Evolutionary conservation across 2,329 filamentous ascomycete species (phyloP).

Genomic region (Pseudogymnoascus sp.): DNA sequence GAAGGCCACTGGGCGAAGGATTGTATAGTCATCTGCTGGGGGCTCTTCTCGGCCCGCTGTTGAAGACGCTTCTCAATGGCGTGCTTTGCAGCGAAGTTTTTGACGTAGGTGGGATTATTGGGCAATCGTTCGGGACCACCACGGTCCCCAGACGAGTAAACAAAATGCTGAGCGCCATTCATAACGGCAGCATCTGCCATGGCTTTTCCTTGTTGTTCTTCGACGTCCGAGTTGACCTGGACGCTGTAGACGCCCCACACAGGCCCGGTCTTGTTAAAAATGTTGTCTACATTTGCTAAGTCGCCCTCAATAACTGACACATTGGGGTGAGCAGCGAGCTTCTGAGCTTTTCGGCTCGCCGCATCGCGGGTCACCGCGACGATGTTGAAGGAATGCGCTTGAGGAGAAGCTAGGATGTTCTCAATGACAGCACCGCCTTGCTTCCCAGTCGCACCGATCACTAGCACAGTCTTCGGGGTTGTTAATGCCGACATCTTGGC

Average conservation of each 20-base stretch:
- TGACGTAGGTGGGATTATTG: conserved; percentile 43
- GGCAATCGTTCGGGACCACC: conserved; percentile 40
- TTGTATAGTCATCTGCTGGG: conserved; percentile 40
- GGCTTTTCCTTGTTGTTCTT: conserved; percentile 46
- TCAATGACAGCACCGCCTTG: conserved; percentile 25
- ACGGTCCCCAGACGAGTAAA: conserved; percentile 54
- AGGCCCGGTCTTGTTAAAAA: conserved; percentile 40
- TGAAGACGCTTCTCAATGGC: conserved; percentile 51
- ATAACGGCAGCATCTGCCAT: conserved; percentile 47
- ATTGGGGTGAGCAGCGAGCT: conserved; percentile 35
- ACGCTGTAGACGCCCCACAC: conserved; percentile 56
- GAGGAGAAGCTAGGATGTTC: conserved; percentile 13
- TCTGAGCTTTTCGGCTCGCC: conserved; percentile 40
- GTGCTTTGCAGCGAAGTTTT: conserved; percentile 53
- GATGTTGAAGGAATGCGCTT: conserved; percentile 8
- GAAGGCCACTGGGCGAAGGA: conserved; percentile 46
- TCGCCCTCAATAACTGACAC: conserved; percentile 51
- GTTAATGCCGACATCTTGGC: neutral
- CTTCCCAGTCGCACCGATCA: conserved; percentile 27
- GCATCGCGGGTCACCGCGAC: conserved; percentile 51
- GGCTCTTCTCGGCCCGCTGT: conserved; percentile 30
- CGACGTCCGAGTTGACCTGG: conserved; percentile 34
- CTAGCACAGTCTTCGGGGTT: conserved; percentile 12
- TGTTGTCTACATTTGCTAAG: conserved; percentile 39
- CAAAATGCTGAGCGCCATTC: conserved; percentile 46